phyloP scores from a whole-genome alignment of 1,284 basidiomycete genomes.

The Hemileia vastatrix region DNA sequence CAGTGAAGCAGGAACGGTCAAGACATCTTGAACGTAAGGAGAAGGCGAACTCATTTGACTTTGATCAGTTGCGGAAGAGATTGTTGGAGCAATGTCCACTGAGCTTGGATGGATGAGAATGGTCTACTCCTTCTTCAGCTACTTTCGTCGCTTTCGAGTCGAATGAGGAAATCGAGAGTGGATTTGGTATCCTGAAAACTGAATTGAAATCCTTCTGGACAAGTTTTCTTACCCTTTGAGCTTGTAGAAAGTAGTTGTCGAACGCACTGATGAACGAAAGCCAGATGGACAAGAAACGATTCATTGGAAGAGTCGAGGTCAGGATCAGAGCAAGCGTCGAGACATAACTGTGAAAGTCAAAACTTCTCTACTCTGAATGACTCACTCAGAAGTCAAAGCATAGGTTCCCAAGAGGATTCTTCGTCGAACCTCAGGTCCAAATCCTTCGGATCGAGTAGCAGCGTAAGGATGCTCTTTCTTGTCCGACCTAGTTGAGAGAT shows the following conservation, averaged over 20 bases:
- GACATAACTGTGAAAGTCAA: neutral
- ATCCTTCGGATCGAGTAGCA: constrained; percentile 51
- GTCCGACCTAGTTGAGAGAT: constrained; percentile 7
- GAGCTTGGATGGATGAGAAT: constrained; percentile 62
- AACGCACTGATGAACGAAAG: constrained; percentile 58
- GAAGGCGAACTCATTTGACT: too few species aligned
- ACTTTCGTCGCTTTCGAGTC: neutral
- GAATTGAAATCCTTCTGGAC: constrained; percentile 65
- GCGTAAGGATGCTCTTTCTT: constrained; percentile 31
- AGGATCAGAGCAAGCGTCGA: neutral
- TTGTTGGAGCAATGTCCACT: constrained; percentile 34
- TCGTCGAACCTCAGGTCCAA: constrained; percentile 76
- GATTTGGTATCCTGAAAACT: constrained; percentile 56
- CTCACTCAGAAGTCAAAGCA: constrained; percentile 80
- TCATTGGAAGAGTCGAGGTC: neutral
- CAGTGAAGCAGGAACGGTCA: constrained; percentile 83
- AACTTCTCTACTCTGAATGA: constrained; percentile 10
- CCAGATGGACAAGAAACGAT: neutral
- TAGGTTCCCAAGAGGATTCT: constrained; percentile 87
- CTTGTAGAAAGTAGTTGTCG: constrained; percentile 92
- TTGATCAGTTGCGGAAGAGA: constrained; percentile 18
- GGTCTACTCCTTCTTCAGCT: constrained; percentile 54
- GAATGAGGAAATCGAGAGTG: constrained; percentile 38
- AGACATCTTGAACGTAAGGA: constrained; percentile 74
- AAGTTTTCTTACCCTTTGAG: constrained; percentile 64